phyloP scores from a whole-genome alignment of 2,329 filamentous ascomycete species.

The Beauveria sp. region DNA sequence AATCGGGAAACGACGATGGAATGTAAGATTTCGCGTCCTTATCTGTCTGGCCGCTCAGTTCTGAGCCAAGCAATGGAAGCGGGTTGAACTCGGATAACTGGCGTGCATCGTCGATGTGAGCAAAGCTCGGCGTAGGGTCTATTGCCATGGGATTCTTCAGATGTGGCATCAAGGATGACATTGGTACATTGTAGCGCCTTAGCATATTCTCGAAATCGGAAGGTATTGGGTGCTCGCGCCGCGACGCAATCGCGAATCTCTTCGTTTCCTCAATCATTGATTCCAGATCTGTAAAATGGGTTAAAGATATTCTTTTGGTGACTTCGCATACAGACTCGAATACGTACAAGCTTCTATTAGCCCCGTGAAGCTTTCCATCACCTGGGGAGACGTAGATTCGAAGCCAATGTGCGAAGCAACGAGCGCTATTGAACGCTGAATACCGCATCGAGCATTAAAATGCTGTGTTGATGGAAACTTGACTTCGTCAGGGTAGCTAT shows the following conservation, averaged over 20 bases:
- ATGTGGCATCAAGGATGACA: constrained; percentile 47
- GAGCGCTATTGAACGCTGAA: constrained; percentile 49
- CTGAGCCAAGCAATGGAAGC: constrained; percentile 41
- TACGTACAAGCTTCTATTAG: constrained; percentile 51
- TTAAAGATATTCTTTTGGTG: background rate
- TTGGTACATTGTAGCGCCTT: constrained; percentile 42
- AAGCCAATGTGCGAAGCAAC: constrained; percentile 53
- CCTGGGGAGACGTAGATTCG: constrained; percentile 43
- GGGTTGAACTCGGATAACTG: constrained; percentile 27
- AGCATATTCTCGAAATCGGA: constrained; percentile 50
- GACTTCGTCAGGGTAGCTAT: constrained; percentile 13
- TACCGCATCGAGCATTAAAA: constrained; percentile 27
- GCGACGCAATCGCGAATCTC: constrained; percentile 37
- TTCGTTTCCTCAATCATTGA: constrained; percentile 43
- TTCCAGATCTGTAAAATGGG: constrained; percentile 36
- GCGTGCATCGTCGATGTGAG: constrained; percentile 28
- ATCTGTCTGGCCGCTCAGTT: constrained; percentile 51
- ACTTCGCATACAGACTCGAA: background rate
- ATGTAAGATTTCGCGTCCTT: constrained; percentile 50
- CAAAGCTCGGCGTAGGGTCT: constrained; percentile 27
- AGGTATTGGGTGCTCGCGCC: constrained; percentile 46
- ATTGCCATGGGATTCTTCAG: constrained; percentile 41
- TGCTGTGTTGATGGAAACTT: constrained; percentile 22
- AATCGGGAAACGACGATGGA: constrained; percentile 50
- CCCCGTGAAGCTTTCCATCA: constrained; percentile 50